A percentile compares a stretch with the other conserved stretches of the same genome.
phyloP scores from a whole-genome alignment of 1,139 yeast species.

The Yamadazyma trypodendri region DNA sequence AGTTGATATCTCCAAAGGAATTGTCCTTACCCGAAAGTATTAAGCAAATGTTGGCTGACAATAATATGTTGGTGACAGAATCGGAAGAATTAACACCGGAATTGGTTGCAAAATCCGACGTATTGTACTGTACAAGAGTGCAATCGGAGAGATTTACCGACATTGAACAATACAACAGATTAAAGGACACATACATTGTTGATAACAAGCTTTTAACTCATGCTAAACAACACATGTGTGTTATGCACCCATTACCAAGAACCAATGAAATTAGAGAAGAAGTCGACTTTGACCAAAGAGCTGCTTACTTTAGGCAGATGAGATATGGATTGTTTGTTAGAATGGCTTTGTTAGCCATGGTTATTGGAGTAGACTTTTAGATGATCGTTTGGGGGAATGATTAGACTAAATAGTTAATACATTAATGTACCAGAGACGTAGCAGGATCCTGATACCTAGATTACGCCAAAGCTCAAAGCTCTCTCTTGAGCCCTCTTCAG shows the following conservation, averaged over 20 bases:
- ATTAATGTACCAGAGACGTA: neutral
- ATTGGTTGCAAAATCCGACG: constrained; percentile 86
- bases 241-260: constrained; percentile 99
- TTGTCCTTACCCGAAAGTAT: constrained; percentile 77
- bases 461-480: too few species aligned
- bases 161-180: constrained; percentile 73
- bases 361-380: constrained; percentile 75
- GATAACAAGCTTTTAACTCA: constrained; percentile 87
- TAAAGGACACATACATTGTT: constrained; percentile 89
- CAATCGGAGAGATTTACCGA: constrained; percentile 93
- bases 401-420: neutral
- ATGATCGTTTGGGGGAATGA: constrained; percentile 9
- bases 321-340: constrained; percentile 96
- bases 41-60: constrained; percentile 59
- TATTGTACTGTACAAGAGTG: constrained; percentile 95
- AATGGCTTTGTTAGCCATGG: constrained; percentile 98
- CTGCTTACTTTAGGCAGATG: constrained; percentile 99
- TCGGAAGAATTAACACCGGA: constrained; percentile 77
- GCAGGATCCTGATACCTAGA: too few species aligned
- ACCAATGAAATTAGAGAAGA: constrained; percentile 95
- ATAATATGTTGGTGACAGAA: constrained; percentile 72
- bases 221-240: constrained; percentile 98
- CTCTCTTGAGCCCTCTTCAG: too few species aligned
- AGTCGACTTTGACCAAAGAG: constrained; percentile 98
- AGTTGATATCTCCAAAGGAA: constrained; percentile 89